Evolutionary conservation across 805 yeast species (phyloP).

Genomic region (Blastobotrys robertii): DNA sequence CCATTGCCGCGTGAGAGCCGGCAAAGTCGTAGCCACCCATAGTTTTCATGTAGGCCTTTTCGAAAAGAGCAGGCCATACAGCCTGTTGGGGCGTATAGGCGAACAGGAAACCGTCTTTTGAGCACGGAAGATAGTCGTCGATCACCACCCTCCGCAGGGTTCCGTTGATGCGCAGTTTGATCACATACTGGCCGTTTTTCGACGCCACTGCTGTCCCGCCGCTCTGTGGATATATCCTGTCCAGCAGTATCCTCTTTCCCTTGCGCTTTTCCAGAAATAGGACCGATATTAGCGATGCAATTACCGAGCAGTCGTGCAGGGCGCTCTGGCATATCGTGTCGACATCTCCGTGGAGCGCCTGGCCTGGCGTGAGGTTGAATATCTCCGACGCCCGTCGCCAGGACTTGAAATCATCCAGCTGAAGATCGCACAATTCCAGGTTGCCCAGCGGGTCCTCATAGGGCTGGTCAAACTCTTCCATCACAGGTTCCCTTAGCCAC

Average conservation of each 20-base stretch:
- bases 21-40: constrained; percentile 49
- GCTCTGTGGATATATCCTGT: constrained; percentile 19
- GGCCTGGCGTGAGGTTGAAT: constrained; percentile 4
- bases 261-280: constrained; percentile 21
- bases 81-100: constrained; percentile 23
- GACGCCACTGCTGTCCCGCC: constrained; percentile 13
- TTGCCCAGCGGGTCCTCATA: constrained; percentile 15
- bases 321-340: constrained; percentile 18
- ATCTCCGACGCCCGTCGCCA: constrained; percentile 17
- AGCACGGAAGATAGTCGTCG: constrained; percentile 37
- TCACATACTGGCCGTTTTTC: constrained; percentile 28
- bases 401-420: constrained; percentile 6
- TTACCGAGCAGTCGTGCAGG: constrained; percentile 64
- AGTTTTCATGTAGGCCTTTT: constrained; percentile 61
- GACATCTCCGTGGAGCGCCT: constrained; percentile 5
- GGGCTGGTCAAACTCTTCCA: constrained; percentile 4
- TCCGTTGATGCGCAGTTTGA: constrained; percentile 46
- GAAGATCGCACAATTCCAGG: constrained; percentile 11
- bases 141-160: constrained; percentile 37
- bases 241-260: constrained; percentile 11
- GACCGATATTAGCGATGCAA: constrained; percentile 53
- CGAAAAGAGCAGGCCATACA: constrained; percentile 64
- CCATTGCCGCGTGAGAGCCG: constrained; percentile 74
- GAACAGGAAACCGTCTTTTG: constrained; percentile 28
- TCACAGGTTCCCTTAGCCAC: constrained; percentile 9